Evolutionary conservation across 768 basidiomycete species (phyloP).

Genomic region (Imleria badia): DNA sequence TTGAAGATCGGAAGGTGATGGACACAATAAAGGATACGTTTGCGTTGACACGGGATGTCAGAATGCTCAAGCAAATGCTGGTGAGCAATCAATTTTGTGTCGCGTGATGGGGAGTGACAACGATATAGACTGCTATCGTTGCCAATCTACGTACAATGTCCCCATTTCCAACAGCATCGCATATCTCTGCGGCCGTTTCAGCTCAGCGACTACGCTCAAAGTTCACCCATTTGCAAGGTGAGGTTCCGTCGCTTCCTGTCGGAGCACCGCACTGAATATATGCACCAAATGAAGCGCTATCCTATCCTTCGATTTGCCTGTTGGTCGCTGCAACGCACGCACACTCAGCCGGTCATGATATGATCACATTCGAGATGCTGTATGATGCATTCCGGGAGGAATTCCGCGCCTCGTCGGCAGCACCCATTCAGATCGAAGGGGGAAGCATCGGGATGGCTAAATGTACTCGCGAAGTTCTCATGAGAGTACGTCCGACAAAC

Average conservation of each 20-base stretch:
- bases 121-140: constrained; percentile 42
- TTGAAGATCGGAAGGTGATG: constrained; percentile 47
- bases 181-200: constrained; percentile 42
- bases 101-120: constrained; percentile 7
- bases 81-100: constrained; percentile 40
- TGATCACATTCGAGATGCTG: constrained; percentile 91
- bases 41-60: constrained; percentile 58
- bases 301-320: constrained; percentile 80
- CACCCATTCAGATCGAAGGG: constrained; percentile 73
- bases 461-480: constrained; percentile 62
- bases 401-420: constrained; percentile 66
- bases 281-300: constrained; percentile 47
- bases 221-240: constrained; percentile 56
- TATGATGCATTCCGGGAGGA: constrained; percentile 76
- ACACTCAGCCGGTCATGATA: constrained; percentile 70
- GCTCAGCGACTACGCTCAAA: constrained; percentile 57
- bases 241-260: constrained; percentile 17
- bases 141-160: constrained; percentile 46
- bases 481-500: constrained; percentile 51
- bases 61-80: constrained; percentile 57
- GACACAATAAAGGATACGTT: constrained; percentile 58
- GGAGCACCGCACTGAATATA: neutral
- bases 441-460: constrained; percentile 74
- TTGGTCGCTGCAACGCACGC: constrained; percentile 84
- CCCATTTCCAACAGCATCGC: constrained; percentile 52